Evolutionary conservation across 352 stramenopile species (phyloP).

Genomic region (Pelagophyceae sp.): DNA sequence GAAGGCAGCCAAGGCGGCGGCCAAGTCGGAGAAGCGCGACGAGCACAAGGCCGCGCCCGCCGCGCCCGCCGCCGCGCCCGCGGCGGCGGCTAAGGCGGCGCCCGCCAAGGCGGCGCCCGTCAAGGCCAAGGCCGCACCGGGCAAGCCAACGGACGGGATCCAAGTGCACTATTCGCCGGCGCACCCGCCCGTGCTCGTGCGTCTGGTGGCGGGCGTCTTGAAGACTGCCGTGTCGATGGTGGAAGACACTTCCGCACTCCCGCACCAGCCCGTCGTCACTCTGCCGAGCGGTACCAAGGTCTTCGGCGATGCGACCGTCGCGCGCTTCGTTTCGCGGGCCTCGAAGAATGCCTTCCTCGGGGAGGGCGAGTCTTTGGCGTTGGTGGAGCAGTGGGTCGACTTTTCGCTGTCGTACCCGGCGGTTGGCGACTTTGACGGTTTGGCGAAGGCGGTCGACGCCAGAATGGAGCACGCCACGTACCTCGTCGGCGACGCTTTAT

Average conservation of each 20-base stretch:
- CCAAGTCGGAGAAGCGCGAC: constrained; percentile 11
- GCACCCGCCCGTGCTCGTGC: constrained; percentile 45
- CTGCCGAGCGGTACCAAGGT: constrained; percentile 25
- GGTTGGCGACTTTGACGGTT: constrained; percentile 35
- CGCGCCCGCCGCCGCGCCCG: not conserved
- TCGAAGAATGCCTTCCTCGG: constrained; percentile 36
- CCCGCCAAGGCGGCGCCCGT: too few relatives aligned
- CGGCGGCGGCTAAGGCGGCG: not conserved
- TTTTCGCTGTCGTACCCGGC: constrained; percentile 59
- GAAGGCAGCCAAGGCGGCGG: constrained; percentile 37
- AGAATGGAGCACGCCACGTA: constrained; percentile 78
- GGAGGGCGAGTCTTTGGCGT: constrained; percentile 54
- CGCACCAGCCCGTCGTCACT: too few relatives aligned
- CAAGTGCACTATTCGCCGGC: constrained; percentile 16
- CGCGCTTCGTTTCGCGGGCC: constrained; percentile 42
- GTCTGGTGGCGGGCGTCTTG: constrained; percentile 39
- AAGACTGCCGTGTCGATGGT: too few relatives aligned
- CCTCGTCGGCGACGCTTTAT: constrained; percentile 78
- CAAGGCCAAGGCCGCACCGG: too few relatives aligned
- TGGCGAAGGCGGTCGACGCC: constrained; percentile 71
- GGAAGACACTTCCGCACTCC: too few relatives aligned
- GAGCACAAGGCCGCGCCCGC: not conserved
- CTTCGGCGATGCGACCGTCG: constrained; percentile 50
- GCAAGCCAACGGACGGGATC: too few relatives aligned
- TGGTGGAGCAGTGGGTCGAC: constrained; percentile 83